Evolutionary conservation across 2,329 filamentous ascomycete species (phyloP).

Genomic region (Microdochium trichocladiopsis): DNA sequence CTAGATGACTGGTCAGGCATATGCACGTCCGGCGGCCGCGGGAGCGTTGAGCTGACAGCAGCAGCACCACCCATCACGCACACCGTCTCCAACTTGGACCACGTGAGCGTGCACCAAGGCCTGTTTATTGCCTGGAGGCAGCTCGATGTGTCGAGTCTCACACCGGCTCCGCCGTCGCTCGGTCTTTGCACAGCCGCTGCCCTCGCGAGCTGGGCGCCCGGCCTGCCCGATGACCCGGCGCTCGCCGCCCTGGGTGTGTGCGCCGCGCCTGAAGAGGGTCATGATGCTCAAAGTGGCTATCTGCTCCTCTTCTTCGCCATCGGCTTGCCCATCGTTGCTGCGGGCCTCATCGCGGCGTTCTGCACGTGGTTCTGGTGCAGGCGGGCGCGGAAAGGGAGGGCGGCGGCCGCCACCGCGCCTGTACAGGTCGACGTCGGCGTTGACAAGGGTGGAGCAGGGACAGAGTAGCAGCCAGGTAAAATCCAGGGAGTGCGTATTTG

Average conservation of each 20-base stretch:
- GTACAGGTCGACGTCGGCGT: too few species aligned
- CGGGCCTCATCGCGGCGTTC: not conserved
- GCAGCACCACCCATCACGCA: not conserved
- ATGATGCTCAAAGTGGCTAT: not conserved
- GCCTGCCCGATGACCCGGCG: not conserved
- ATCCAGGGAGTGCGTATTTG: too few species aligned
- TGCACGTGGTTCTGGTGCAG: not conserved
- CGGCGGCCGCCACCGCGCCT: too few species aligned
- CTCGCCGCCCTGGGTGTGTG: not conserved
- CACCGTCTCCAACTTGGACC: not conserved
- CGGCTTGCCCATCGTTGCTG: not conserved
- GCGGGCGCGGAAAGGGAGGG: too few species aligned
- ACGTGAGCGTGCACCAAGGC: not conserved
- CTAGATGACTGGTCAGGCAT: not conserved
- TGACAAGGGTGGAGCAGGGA: too few species aligned
- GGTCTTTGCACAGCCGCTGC: not conserved
- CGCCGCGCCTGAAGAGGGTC: not conserved
- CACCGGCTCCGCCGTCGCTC: not conserved
- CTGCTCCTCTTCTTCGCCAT: not conserved
- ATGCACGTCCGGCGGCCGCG: not conserved
- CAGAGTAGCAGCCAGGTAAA: too few species aligned
- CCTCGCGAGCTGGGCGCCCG: not conserved
- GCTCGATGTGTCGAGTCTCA: not conserved
- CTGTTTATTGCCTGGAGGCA: not conserved
- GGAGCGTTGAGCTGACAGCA: not conserved